A percentile compares a stretch with the other conserved stretches of the same genome.
phyloP scores from a whole-genome alignment of 371 early-diverging fungal genomes.

The Mortierella sp. region DNA sequence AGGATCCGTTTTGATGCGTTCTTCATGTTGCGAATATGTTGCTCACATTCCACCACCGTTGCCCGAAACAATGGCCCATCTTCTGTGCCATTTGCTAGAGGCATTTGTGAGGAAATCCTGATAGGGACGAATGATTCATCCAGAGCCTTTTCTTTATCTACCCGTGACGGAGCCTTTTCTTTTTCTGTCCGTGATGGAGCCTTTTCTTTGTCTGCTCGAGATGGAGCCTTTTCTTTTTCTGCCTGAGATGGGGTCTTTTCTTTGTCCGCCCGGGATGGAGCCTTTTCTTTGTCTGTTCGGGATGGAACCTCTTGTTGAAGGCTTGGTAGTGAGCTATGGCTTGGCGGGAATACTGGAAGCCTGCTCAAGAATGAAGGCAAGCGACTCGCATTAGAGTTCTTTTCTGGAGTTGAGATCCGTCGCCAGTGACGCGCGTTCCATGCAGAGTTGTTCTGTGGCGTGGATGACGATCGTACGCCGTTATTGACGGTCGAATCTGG shows the following conservation, averaged over 20 bases:
- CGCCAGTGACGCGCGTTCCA: constrained; percentile 45
- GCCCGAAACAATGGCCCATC: constrained; percentile 74
- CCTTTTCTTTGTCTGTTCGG: too few relatives aligned
- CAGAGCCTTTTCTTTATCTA: not conserved
- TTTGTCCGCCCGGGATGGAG: too few relatives aligned
- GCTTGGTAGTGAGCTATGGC: constrained; percentile 22
- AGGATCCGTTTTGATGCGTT: constrained; percentile 59
- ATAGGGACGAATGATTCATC: not conserved
- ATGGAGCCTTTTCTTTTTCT: too few relatives aligned
- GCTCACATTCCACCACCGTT: constrained; percentile 65
- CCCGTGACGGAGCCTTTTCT: too few relatives aligned
- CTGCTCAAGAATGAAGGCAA: constrained; percentile 40
- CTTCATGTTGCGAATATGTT: constrained; percentile 61
- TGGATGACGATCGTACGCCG: constrained; percentile 21
- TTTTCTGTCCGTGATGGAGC: too few relatives aligned
- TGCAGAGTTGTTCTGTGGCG: constrained; percentile 12
- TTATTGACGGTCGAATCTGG: not conserved
- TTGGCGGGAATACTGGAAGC: constrained; percentile 17
- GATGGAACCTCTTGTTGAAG: constrained; percentile 6
- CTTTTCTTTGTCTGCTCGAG: too few relatives aligned
- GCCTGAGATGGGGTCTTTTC: too few relatives aligned
- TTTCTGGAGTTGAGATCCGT: constrained; percentile 33
- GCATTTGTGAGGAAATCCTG: constrained; percentile 4
- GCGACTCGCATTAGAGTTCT: constrained; percentile 17
- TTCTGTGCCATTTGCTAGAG: constrained; percentile 59